phyloP scores from a whole-genome alignment of 106 monocot genomes.

The Phalaenopsis aphrodite region DNA sequence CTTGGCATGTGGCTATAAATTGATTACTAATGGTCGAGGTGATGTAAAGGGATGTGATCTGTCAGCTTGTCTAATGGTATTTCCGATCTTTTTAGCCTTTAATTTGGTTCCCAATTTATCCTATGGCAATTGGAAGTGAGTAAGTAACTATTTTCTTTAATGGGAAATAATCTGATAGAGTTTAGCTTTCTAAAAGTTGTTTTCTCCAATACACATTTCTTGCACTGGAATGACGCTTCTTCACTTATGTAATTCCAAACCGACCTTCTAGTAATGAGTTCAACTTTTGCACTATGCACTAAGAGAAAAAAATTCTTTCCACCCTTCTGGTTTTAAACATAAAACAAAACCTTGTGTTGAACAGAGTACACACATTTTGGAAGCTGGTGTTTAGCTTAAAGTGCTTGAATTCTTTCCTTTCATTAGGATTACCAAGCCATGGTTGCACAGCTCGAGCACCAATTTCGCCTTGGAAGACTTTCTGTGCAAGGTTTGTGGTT shows the following conservation, averaged over 20 bases:
- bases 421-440: conserved; percentile 93
- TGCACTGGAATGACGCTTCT: not conserved
- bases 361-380: not conserved
- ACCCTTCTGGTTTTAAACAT: not conserved
- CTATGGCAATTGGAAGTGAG: not conserved
- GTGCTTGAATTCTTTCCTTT: not conserved
- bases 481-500: conserved; percentile 95
- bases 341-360: not conserved
- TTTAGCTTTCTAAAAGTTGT: not conserved
- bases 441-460: conserved; percentile 97
- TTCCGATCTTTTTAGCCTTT: not conserved
- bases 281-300: not conserved
- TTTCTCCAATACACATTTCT: not conserved
- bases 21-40: not conserved
- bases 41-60: not conserved
- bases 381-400: not conserved
- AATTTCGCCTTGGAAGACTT: conserved; percentile 91
- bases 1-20: not conserved
- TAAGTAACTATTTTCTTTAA: not conserved
- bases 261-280: not conserved
- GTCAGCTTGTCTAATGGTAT: not conserved
- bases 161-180: not conserved
- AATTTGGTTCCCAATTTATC: not conserved
- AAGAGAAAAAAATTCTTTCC: not conserved
- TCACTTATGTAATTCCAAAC: not conserved